Conservation (phyloP, 2,329 filamentous ascomycete genomes). For the Colletotrichum aenigma region DNA sequence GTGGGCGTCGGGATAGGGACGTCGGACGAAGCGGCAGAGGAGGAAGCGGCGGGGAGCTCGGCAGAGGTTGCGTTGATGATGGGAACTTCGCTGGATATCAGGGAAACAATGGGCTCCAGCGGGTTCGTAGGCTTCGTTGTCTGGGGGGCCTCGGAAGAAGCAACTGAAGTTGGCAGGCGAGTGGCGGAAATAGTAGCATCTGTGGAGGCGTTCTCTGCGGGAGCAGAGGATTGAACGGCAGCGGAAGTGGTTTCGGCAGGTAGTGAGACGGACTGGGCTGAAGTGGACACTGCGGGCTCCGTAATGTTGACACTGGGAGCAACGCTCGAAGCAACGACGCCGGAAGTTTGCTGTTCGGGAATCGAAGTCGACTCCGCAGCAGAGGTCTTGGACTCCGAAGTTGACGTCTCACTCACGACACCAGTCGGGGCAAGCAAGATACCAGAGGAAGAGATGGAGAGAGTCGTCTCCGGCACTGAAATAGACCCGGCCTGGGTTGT, state of each 20-base stretch:
- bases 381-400: background rate
- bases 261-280: background rate
- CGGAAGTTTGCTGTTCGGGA: background rate
- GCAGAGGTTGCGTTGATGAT: conserved; percentile 3
- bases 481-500: background rate
- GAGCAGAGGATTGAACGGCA: background rate
- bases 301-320: conserved; percentile 12
- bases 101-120: conserved; percentile 15
- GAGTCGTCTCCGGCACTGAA: background rate
- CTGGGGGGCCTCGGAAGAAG: background rate
- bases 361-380: background rate
- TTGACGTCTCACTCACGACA: conserved; percentile 28
- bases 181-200: background rate
- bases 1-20: conserved; percentile 8
- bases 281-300: background rate
- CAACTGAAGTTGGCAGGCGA: background rate
- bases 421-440: conserved; percentile 36
- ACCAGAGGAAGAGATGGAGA: conserved; percentile 18
- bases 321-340: background rate
- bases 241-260: background rate
- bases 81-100: conserved; percentile 11
- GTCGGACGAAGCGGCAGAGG: background rate
- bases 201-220: background rate
- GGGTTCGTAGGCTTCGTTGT: conserved; percentile 4
- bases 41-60: background rate